These are phyloP conservation scores for Leccinum incarnatum DNA, from an alignment of 768 basidiomycete genomes.

Conservation along the genomic window DNA sequence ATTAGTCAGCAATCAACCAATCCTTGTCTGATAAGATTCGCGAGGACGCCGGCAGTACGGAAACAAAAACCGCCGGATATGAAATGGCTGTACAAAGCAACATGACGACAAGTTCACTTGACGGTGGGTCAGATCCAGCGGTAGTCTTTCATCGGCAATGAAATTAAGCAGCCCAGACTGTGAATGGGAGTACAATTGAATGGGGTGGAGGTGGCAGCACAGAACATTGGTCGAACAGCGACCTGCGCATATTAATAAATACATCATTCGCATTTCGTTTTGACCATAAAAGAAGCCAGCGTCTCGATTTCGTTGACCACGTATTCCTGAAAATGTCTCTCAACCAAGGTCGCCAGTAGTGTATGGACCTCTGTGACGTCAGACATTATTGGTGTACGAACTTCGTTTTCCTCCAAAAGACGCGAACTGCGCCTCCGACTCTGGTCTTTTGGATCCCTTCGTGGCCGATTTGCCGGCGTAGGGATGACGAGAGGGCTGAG, in stretches of 20 bases:
- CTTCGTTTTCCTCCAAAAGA: constrained; percentile 58
- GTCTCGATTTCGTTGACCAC: constrained; percentile 72
- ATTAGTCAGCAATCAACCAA: constrained; percentile 14
- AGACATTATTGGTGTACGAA: constrained; percentile 62
- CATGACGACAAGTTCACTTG: background rate
- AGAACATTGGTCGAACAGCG: constrained; percentile 11
- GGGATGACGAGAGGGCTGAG: constrained; percentile 44
- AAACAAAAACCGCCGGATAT: background rate
- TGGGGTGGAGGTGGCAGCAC: constrained; percentile 5
- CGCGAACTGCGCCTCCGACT: constrained; percentile 69
- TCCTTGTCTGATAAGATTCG: constrained; percentile 28
- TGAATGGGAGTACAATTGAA: constrained; percentile 18
- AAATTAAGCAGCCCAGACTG: constrained; percentile 1
- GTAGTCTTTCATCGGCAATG: constrained; percentile 4
- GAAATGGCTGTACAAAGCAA: background rate
- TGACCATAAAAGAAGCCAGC: constrained; percentile 80
- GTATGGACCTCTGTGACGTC: constrained; percentile 68
- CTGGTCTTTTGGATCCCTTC: constrained; percentile 62
- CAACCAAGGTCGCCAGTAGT: constrained; percentile 65
- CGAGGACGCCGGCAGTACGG: background rate
- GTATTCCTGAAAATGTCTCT: constrained; percentile 69
- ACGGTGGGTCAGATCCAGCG: background rate
- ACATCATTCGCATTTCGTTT: constrained; percentile 49
- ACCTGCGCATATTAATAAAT: constrained; percentile 17
- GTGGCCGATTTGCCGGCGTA: constrained; percentile 70